Conservation (phyloP, 257 asterid genomes). For the Phtheirospermum japonicum region DNA sequence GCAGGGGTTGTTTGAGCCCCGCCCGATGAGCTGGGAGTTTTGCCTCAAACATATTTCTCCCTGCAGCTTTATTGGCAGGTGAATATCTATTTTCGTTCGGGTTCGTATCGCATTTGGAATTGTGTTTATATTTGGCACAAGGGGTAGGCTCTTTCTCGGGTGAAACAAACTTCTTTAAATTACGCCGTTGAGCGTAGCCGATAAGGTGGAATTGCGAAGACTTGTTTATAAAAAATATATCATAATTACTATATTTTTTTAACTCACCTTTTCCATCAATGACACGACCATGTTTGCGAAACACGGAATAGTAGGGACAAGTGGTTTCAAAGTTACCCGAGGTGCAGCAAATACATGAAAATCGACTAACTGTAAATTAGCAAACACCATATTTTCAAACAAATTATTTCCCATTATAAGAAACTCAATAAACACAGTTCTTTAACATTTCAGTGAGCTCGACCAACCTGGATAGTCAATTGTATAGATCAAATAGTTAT, state of each 20-base stretch:
- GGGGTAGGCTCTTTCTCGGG: conserved; percentile 22
- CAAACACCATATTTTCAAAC: too few species aligned
- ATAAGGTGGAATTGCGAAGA: conserved; percentile 47
- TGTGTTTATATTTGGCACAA: conserved; percentile 17
- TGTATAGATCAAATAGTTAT: conserved; percentile 44
- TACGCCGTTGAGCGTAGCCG: conserved; percentile 59
- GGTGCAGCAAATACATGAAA: conserved; percentile 66
- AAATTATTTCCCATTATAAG: too few species aligned
- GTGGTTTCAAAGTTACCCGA: conserved; percentile 62
- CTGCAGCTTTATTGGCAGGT: too few species aligned
- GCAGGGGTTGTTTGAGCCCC: too few species aligned
- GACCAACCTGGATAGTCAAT: too few species aligned
- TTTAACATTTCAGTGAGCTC: too few species aligned
- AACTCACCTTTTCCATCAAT: too few species aligned
- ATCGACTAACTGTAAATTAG: conserved; percentile 63
- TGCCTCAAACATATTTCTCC: not conserved
- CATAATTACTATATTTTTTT: not conserved
- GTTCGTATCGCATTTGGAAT: not conserved
- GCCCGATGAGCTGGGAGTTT: conserved; percentile 20
- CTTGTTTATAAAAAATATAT: conserved; percentile 34
- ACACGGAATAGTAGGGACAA: too few species aligned
- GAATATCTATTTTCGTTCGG: too few species aligned
- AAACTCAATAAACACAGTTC: too few species aligned
- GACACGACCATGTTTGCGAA: too few species aligned
- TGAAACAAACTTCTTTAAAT: conserved; percentile 25